Evolutionary conservation across 2,329 filamentous ascomycete species (phyloP).

Genomic region (Bertia moriformis): DNA sequence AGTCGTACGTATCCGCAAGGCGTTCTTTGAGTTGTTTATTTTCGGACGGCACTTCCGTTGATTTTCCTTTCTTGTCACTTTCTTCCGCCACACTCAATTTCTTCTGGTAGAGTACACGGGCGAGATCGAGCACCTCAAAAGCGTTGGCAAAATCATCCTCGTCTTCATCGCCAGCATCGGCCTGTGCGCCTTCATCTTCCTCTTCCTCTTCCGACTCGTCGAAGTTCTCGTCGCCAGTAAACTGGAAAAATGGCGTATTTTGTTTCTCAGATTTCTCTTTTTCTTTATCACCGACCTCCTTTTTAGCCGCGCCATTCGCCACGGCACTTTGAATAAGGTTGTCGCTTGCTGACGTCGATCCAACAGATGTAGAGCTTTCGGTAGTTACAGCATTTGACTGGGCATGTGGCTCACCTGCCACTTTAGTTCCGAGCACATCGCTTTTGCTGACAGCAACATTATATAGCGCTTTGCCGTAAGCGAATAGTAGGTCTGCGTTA

Average conservation of each 20-base stretch:
- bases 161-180: slow-evolving; percentile 28
- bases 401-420: slow-evolving; percentile 34
- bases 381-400: slow-evolving; percentile 23
- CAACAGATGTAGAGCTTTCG: slow-evolving; percentile 2
- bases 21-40: slow-evolving; percentile 34
- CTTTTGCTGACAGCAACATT: slow-evolving; percentile 49
- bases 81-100: slow-evolving; percentile 30
- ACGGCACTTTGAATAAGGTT: neutral
- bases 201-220: slow-evolving; percentile 35
- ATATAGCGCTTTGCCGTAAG: slow-evolving; percentile 51
- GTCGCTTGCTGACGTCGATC: neutral
- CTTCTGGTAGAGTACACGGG: slow-evolving; percentile 39
- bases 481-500: slow-evolving; percentile 49
- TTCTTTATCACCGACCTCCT: slow-evolving; percentile 6
- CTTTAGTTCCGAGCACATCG: slow-evolving; percentile 48
- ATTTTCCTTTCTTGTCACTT: slow-evolving; percentile 25
- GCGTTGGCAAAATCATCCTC: slow-evolving; percentile 51
- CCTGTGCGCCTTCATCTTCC: slow-evolving; percentile 26
- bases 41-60: slow-evolving; percentile 15
- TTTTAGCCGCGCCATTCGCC: neutral
- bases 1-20: slow-evolving; percentile 47
- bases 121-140: slow-evolving; percentile 48
- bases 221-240: slow-evolving; percentile 50
- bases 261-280: slow-evolving; percentile 7
- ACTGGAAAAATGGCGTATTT: slow-evolving; percentile 44